Conservation (phyloP, 306 rosid species). For the Oemleria cerasiformis region DNA sequence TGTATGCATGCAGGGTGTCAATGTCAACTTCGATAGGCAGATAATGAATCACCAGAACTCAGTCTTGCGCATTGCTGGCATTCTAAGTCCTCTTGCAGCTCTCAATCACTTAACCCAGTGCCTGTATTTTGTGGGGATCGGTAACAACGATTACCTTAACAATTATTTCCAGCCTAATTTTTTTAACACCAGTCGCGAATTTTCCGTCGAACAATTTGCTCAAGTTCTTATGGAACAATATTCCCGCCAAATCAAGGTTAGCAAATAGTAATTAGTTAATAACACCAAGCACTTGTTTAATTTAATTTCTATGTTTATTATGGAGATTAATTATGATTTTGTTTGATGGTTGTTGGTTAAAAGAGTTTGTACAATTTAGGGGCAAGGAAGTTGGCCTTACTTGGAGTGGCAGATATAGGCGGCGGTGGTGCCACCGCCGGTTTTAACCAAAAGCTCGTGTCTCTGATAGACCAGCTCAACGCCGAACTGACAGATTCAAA, state of each 20-base stretch:
- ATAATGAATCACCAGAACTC: conserved; percentile 32
- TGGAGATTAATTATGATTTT: neutral
- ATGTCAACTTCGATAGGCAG: conserved; percentile 36
- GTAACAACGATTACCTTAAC: conserved; percentile 65
- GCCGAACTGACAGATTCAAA: conserved; percentile 26
- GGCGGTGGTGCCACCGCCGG: conserved; percentile 7
- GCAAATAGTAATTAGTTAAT: neutral
- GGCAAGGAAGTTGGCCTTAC: conserved; percentile 56
- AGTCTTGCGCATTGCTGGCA: conserved; percentile 16
- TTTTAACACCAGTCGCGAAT: conserved; percentile 23
- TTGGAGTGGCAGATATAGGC: conserved; percentile 44
- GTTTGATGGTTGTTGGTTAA: neutral
- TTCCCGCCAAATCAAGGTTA: conserved; percentile 34
- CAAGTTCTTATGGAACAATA: conserved; percentile 24
- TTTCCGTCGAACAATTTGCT: conserved; percentile 31
- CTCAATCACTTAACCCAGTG: conserved; percentile 41
- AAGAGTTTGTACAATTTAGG: conserved; percentile 35
- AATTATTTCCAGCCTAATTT: conserved; percentile 42
- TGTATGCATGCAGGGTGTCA: conserved; percentile 40
- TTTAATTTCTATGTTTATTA: too few relatives aligned
- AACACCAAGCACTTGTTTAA: neutral
- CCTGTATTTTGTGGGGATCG: conserved; percentile 51
- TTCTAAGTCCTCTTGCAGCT: conserved; percentile 18
- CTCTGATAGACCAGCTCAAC: conserved; percentile 37
- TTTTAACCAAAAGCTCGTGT: conserved; percentile 43